phyloP scores from a whole-genome alignment of 768 basidiomycete species.

The Hydnomerulius pinastri region DNA sequence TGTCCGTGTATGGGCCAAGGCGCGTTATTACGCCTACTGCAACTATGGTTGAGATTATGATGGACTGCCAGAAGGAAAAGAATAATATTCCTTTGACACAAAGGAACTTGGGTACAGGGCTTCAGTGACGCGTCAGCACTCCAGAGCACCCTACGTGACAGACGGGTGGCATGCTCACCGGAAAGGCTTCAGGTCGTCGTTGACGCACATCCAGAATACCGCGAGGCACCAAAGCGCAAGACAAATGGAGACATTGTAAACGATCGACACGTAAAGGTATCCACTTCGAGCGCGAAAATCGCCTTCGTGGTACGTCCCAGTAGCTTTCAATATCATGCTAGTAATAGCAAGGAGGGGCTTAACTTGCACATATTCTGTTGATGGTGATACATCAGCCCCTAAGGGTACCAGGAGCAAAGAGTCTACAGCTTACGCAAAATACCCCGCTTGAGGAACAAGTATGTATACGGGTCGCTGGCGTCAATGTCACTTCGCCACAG shows the following conservation, averaged over 20 bases:
- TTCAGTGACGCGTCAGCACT: conserved; percentile 24
- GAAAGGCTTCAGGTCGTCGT: conserved; percentile 87
- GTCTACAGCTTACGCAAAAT: conserved; percentile 70
- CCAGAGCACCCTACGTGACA: not conserved
- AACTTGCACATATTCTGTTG: conserved; percentile 91
- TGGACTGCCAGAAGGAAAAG: conserved; percentile 98
- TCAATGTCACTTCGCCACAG: conserved; percentile 88
- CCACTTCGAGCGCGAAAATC: conserved; percentile 82
- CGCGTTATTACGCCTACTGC: conserved; percentile 72
- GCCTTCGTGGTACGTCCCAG: conserved; percentile 89
- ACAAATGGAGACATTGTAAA: conserved; percentile 84
- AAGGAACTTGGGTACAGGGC: conserved; percentile 95
- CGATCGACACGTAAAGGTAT: conserved; percentile 86
- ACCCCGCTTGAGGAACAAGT: conserved; percentile 91
- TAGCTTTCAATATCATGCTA: conserved; percentile 84
- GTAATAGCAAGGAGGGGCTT: conserved; percentile 87
- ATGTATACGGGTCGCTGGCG: conserved; percentile 92
- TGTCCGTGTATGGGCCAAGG: conserved; percentile 86
- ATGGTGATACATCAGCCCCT: conserved; percentile 1
- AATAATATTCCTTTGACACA: conserved; percentile 98
- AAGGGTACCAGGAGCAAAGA: not conserved
- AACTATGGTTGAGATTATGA: conserved; percentile 85
- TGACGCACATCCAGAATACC: conserved; percentile 95
- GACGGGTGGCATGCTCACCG: conserved; percentile 45
- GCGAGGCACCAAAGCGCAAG: conserved; percentile 87